Base-by-base conservation (phyloP, 23 red algal species). In the Agarophyton chilense region DNA sequence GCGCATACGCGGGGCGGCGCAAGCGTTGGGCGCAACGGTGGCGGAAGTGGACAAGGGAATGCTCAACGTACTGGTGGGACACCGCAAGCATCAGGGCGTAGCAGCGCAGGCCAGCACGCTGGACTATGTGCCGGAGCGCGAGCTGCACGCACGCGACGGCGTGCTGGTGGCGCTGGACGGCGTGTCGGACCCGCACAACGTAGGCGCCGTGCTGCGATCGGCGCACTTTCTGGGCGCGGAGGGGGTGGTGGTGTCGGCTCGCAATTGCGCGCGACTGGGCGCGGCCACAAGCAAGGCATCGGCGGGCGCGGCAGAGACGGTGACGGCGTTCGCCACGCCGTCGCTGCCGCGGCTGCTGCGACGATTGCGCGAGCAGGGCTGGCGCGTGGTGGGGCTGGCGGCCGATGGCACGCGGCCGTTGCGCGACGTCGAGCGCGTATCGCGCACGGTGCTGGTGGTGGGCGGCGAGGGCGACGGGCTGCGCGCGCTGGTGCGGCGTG, bases 381-480 rank as follows among this genome's bases (percentile, higher is more conserved):
- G 97, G 97, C 87, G 91, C 18, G 77, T 95, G 22, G 77, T 99
- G 25, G 97, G 82, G 16, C 72, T 93, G 2, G 62, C 91, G 5
- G 74, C 82, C 25, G 84, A 80, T 33, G 62, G 49, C 12, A 56
- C 46, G 6, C 12, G 18, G 2, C 42, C 84, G 57, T 47, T 94
- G 35, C 63, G 50, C 42, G 34, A 50, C 9, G 39, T 99, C 24
- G 5, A 19, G 54, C 62, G 41, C 21, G 46, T 66, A 38, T n/a
- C 44, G 42, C 97, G 93, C 64, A 95, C 94, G 19, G 54, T 96
- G 41, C 54, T 99, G 52, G 93, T 99, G 53, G 33, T 99, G 57
- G 97, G 97, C 53, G 91, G 83, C 49, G 97, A 99, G 54, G 97
- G 97, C 2, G 82, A 81, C 65, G 97, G 97, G 29, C 60, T 99